Conservation (phyloP, 805 yeast species). For the Kuraishia floccosa region DNA sequence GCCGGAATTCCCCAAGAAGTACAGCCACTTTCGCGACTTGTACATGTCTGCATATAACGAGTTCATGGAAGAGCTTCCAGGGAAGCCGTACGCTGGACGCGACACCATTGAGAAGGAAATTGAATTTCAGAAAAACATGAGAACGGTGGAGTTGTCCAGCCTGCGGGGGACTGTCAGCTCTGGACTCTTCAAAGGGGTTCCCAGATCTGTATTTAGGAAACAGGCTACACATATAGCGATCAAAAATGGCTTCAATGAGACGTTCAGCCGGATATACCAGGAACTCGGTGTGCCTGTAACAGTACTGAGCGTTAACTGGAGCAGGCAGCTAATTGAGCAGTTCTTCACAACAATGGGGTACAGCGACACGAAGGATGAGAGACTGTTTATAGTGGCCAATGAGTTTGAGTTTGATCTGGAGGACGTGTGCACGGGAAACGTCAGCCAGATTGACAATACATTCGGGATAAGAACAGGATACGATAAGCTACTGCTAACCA, state of each 20-base stretch:
- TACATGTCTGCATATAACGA: slow-evolving; percentile 26
- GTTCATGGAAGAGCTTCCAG: slow-evolving; percentile 13
- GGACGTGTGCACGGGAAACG: slow-evolving; percentile 13
- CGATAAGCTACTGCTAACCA: slow-evolving; percentile 5
- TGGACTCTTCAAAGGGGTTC: slow-evolving; percentile 1
- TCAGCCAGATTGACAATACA: slow-evolving; percentile 5
- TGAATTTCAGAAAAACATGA: slow-evolving; percentile 31
- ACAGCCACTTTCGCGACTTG: slow-evolving; percentile 29
- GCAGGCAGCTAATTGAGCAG: slow-evolving; percentile 31
- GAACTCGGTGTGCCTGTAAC: slow-evolving; percentile 1
- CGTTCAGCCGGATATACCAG: not conserved
- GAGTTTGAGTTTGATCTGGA: slow-evolving; percentile 30
- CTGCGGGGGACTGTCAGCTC: slow-evolving; percentile 11
- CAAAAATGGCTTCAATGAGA: slow-evolving; percentile 1
- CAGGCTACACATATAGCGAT: not conserved
- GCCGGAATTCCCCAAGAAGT: slow-evolving; percentile 23
- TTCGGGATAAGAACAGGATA: slow-evolving; percentile 13
- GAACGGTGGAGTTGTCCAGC: slow-evolving; percentile 35
- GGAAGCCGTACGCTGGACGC: slow-evolving; percentile 16
- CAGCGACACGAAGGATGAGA: slow-evolving; percentile 4
- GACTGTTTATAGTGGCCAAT: slow-evolving; percentile 30
- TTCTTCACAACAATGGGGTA: slow-evolving; percentile 13
- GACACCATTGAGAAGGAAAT: slow-evolving; percentile 27
- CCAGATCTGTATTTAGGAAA: not conserved
- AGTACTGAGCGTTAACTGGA: slow-evolving; percentile 56